Evolutionary conservation across 805 yeast species (phyloP), one percentile per base, ranked within the genome.

Genomic region (Helenozyma rhizophorensis): DNA sequence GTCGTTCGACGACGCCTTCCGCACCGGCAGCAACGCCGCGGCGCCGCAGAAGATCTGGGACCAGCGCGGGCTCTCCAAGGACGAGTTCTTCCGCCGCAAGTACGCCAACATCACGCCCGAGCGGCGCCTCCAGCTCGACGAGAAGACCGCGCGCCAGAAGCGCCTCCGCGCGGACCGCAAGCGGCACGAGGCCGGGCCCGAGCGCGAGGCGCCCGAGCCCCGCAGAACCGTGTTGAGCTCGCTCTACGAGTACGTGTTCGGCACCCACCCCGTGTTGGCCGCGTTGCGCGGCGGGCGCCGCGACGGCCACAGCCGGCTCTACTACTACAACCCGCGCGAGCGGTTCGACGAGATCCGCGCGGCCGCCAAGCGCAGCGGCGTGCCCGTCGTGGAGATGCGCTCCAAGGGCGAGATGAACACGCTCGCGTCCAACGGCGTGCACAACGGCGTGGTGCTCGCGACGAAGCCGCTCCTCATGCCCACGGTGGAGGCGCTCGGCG

Each of bases 391-490:
- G 30, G 48, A 49, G 23, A 58, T 60, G 27, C 54, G 56, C 4
- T 51, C 66, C 15, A 70, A 70, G 40, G 75, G 74, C 42, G 78
- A 74, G 19, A 56, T 87, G 45, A 80, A 83, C 47, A 52, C 63
- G 6, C 53, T 84, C 46, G 70, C 87, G 15, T 65, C 72, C 18
- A 74, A 78, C 45, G 89, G 79, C 6, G 85, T 83, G 9, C 95
- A 87, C 59, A 87, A 88, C 55, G 90, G 90, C 12, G 68, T 78
- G 17, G 90, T 83, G 1, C 51, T 85, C 30, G 86, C 82, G 48
- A 73, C 90, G 0, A 74, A 74, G 40, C 76, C 78, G 6, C 47
- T 80, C 42, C 56, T 31, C 47, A 63, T 40, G 39, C 68, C 43
- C 37, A 55, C 33, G 32, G 54, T 50, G 9, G 27, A 39, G 40